Evolutionary conservation across 371 early-diverging fungal genomes (phyloP), one percentile per base, ranked within the genome.

Genomic region (Mucor indicus): DNA sequence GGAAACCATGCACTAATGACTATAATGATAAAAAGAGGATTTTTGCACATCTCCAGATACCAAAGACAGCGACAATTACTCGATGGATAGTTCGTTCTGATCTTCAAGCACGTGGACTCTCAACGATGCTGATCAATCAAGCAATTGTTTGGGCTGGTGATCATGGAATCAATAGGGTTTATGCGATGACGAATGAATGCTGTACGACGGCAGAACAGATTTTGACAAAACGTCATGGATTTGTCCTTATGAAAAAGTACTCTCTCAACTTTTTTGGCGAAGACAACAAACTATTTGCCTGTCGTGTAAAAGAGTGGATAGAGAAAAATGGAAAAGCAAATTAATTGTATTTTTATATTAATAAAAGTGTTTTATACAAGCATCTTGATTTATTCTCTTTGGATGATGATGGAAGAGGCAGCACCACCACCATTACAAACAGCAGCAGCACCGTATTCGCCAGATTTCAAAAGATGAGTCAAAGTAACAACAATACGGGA

Each of bases 361-460:
- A 15, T 15, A 33, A 33, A 9, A 11, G n/a, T 33, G n/a, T 13
- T 33, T 13, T 33, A 5, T 33, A 13, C n/a, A 9, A 13, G 4
- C 15, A 15, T 38, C 29, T 6, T 20, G 8, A 30, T 48, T 60
- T 76, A 76, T 58, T 76, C 77, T 50, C 71, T 79, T 64, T 95
- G 86, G 55, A 95, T 85, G 31, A 95, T 72, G 16, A 95, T 65
- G 5, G 94, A 76, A 44, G 85, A 83, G 29, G 96, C 96, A 50
- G 88, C 94, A 56, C 96, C 96, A 52, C 94, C 94, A 50, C 96
- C 95, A 56, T 95, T 95, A 76, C 95, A 95, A 48, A 95, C 85
- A 22, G 86, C 85, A 24, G 95, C 94, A 43, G 84, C 84, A 51
- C 94, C 95, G 48, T 82, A 80, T 71, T 92, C 82, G 30, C 87